Conservation (phyloP, 768 basidiomycete genomes). For the Tremella fuciformis region DNA sequence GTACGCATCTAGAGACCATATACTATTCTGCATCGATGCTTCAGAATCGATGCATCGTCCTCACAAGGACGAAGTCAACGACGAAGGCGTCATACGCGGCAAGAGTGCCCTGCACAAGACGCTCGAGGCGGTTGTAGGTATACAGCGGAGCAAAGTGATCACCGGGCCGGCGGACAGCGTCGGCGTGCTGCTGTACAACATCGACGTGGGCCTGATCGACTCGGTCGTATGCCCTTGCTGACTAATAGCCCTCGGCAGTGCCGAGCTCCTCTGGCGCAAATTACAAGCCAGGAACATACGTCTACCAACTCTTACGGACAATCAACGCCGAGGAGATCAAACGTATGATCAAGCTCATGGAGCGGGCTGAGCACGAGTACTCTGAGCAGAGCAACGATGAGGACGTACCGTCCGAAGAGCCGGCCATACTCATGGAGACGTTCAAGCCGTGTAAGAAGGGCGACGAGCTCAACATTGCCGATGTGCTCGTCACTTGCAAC, state of each 20-base stretch:
- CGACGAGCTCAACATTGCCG: constrained; percentile 70
- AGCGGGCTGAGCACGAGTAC: constrained; percentile 60
- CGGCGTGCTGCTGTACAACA: constrained; percentile 89
- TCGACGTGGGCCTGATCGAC: constrained; percentile 49
- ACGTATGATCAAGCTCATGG: constrained; percentile 70
- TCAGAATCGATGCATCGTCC: constrained; percentile 82
- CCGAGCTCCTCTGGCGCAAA: constrained; percentile 28
- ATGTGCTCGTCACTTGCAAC: constrained; percentile 86
- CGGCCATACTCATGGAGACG: constrained; percentile 59
- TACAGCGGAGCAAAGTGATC: constrained; percentile 86
- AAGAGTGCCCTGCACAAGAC: constrained; percentile 74
- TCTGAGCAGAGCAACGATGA: constrained; percentile 57
- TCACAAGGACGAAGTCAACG: constrained; percentile 57
- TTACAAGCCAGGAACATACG: constrained; percentile 54
- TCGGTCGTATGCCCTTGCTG: neutral
- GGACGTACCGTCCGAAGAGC: constrained; percentile 26
- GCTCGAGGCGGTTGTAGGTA: constrained; percentile 76
- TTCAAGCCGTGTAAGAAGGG: constrained; percentile 65
- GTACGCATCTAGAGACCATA: constrained; percentile 76
- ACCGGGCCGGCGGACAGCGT: constrained; percentile 83
- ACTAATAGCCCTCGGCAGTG: neutral
- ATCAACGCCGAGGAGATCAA: constrained; percentile 79
- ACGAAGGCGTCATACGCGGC: constrained; percentile 58
- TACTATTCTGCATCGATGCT: constrained; percentile 94
- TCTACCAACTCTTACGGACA: constrained; percentile 72